Conservation (phyloP, 2,329 filamentous ascomycete genomes). For the Aschersonia sp. region DNA sequence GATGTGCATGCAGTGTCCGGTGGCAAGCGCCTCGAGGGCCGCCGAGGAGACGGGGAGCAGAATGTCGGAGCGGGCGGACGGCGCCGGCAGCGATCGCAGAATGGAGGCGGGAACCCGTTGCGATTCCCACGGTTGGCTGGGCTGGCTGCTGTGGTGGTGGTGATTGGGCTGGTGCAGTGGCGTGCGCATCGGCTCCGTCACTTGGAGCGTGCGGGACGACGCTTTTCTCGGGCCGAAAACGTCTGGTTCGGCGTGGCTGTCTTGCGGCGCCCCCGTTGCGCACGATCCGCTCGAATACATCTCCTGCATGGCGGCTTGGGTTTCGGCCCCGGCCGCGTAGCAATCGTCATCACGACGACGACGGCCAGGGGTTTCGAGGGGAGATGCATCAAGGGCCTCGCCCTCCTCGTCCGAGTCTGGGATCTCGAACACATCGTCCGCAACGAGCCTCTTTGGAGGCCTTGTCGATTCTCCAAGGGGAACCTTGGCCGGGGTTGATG, state of each 20-base stretch:
- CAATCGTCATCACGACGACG: no score
- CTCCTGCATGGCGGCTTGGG: constrained; percentile 1
- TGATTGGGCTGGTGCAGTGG: background rate
- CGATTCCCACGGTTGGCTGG: constrained; percentile 19
- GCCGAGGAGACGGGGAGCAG: constrained; percentile 34
- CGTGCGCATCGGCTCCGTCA: background rate
- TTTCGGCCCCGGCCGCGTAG: no score
- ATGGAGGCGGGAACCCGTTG: constrained; percentile 36
- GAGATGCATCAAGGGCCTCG: background rate
- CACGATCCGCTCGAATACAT: background rate
- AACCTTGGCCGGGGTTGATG: constrained; percentile 2
- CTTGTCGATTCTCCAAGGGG: no score
- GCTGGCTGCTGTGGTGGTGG: constrained; percentile 4
- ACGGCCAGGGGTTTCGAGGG: no score
- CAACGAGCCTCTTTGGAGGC: no score
- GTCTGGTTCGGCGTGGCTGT: no score
- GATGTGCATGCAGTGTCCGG: constrained; percentile 37
- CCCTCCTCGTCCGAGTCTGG: constrained; percentile 32
- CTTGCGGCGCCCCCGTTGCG: background rate
- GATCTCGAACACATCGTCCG: constrained; percentile 19
- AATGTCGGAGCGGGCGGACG: constrained; percentile 36
- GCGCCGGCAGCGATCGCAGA: constrained; percentile 31
- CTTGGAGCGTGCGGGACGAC: no score
- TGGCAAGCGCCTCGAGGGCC: constrained; percentile 31
- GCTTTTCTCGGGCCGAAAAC: no score